Evolutionary conservation across 176 grass and related monocot species (phyloP).

Genomic region (Musa itinerans): DNA sequence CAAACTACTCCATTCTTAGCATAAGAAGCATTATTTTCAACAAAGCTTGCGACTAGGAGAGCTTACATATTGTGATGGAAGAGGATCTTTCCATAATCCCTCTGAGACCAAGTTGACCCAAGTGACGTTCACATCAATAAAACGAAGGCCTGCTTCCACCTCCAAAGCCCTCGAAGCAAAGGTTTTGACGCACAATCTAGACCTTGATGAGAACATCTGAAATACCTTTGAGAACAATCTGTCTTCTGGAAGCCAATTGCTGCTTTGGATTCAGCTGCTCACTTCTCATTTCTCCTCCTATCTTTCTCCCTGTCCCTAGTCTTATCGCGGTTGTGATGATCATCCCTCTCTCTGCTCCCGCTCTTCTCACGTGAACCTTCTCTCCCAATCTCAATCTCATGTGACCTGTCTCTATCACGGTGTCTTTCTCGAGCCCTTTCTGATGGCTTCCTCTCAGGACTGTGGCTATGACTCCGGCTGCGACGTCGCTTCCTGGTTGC

Average conservation of each 20-base stretch:
- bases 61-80: slow-evolving; percentile 2
- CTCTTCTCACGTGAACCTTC: slow-evolving; percentile 59
- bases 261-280: background rate
- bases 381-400: slow-evolving; percentile 26
- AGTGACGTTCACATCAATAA: background rate
- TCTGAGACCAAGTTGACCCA: background rate
- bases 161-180: background rate
- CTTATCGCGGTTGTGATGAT: slow-evolving; percentile 45
- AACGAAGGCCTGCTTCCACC: background rate
- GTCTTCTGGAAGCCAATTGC: background rate
- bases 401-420: slow-evolving; percentile 25
- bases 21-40: background rate
- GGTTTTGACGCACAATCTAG: background rate
- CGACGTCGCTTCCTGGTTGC: slow-evolving; percentile 48
- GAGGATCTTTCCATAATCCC: background rate
- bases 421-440: slow-evolving; percentile 61
- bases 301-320: slow-evolving; percentile 58
- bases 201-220: background rate
- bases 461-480: slow-evolving; percentile 60
- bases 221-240: background rate
- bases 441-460: slow-evolving; percentile 53
- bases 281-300: slow-evolving; percentile 58
- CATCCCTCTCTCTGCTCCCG: slow-evolving; percentile 47
- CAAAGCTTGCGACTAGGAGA: background rate
- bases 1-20: background rate